A percentile compares a stretch with the other conserved stretches of the same genome.
phyloP scores from a whole-genome alignment of 768 basidiomycete genomes.

The Infundibulicybe gibba region DNA sequence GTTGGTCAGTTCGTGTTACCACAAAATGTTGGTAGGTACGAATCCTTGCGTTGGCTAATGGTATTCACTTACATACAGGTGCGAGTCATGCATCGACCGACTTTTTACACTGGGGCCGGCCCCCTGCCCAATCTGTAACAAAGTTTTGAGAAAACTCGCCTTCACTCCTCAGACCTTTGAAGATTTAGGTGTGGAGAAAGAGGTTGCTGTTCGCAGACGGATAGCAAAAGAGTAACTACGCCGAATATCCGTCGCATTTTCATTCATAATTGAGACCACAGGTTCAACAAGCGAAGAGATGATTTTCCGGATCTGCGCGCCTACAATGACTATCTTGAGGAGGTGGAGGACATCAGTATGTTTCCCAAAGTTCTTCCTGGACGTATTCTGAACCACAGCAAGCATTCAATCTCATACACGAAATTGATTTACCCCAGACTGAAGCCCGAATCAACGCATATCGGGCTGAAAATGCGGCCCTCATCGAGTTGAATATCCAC shows the following conservation, averaged over 20 bases:
- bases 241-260: neutral
- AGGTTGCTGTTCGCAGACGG: slow-evolving; percentile 84
- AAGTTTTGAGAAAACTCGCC: slow-evolving; percentile 85
- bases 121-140: slow-evolving; percentile 91
- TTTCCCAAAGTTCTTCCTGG: slow-evolving; percentile 2
- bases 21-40: slow-evolving; percentile 83
- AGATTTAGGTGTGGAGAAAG: slow-evolving; percentile 89
- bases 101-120: slow-evolving; percentile 94
- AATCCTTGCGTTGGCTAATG: slow-evolving; percentile 5
- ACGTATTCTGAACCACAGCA: slow-evolving; percentile 2
- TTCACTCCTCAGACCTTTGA: slow-evolving; percentile 96
- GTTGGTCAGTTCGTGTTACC: slow-evolving; percentile 95
- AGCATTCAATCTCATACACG: slow-evolving; percentile 97
- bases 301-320: slow-evolving; percentile 78
- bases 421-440: slow-evolving; percentile 74
- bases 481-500: slow-evolving; percentile 82
- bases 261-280: slow-evolving; percentile 23
- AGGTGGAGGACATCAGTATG: slow-evolving; percentile 83
- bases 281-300: slow-evolving; percentile 91
- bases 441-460: slow-evolving; percentile 81
- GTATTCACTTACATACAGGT: slow-evolving; percentile 50
- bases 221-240: slow-evolving; percentile 80
- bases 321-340: slow-evolving; percentile 96
- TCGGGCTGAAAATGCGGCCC: slow-evolving; percentile 74
- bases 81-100: slow-evolving; percentile 97